Conservation (phyloP, 306 rosid species). For the Citrullus amarus region DNA sequence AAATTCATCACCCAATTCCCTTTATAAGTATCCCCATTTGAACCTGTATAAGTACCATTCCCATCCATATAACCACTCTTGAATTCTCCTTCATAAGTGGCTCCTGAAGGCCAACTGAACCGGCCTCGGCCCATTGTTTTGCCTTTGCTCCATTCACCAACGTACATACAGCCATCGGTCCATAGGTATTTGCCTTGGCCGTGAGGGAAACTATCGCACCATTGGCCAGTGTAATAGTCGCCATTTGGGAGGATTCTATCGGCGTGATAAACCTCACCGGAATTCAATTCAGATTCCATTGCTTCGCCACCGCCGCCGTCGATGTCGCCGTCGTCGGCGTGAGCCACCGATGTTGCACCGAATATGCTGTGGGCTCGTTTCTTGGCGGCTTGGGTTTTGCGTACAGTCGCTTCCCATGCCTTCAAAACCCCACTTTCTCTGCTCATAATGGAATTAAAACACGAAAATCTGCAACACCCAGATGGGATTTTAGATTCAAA, state of each 20-base stretch:
- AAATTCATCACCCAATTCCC: constrained; percentile 80
- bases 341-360: constrained; percentile 29
- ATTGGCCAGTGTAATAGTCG: constrained; percentile 74
- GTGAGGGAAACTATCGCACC: constrained; percentile 70
- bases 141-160: constrained; percentile 73
- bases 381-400: constrained; percentile 72
- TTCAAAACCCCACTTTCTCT: constrained; percentile 61
- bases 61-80: constrained; percentile 80
- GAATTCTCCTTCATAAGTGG: constrained; percentile 88
- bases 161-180: constrained; percentile 84
- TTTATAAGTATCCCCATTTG: constrained; percentile 56
- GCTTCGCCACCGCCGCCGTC: constrained; percentile 9
- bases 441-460: constrained; percentile 23
- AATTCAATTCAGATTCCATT: constrained; percentile 4
- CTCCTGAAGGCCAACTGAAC: constrained; percentile 92
- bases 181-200: constrained; percentile 76
- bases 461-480: background rate
- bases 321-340: constrained; percentile 11
- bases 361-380: constrained; percentile 76
- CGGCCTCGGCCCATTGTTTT: constrained; percentile 69
- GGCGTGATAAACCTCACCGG: constrained; percentile 29
- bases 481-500: background rate
- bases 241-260: constrained; percentile 76
- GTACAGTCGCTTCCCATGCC: constrained; percentile 93
- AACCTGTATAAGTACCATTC: constrained; percentile 42